These are phyloP conservation scores for Antitrichia curtipendula DNA, from an alignment of 225 moss, liverwort and hornwort species.

Conservation along the genomic window DNA sequence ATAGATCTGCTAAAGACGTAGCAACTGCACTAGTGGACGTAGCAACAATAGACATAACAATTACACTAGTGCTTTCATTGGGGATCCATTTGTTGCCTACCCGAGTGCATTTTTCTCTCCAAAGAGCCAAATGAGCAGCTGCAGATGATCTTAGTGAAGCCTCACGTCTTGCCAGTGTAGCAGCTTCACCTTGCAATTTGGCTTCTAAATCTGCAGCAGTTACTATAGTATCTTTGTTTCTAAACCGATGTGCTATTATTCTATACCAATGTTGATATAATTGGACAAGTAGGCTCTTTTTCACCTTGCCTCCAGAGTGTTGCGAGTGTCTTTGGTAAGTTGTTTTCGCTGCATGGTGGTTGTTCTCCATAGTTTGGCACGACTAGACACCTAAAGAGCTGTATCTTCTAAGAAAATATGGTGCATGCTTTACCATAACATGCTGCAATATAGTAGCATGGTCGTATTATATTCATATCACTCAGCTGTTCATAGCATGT, in stretches of 20 bases:
- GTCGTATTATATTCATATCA: no score
- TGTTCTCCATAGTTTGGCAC: not conserved
- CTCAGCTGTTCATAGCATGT: no score
- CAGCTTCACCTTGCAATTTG: not conserved
- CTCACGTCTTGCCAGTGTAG: not conserved
- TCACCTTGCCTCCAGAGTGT: not conserved
- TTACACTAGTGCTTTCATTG: not conserved
- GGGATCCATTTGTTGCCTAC: not conserved
- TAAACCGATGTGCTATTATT: not conserved
- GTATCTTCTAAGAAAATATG: not conserved
- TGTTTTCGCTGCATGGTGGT: not conserved
- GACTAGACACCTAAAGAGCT: not conserved
- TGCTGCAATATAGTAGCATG: not conserved
- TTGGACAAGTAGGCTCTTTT: not conserved
- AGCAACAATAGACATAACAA: not conserved
- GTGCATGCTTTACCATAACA: not conserved
- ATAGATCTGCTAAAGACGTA: not conserved
- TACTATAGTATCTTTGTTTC: not conserved
- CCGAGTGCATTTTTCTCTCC: not conserved
- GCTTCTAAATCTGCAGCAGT: not conserved
- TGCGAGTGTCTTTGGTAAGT: not conserved
- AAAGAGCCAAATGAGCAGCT: not conserved
- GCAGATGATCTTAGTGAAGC: not conserved
- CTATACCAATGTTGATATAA: not conserved
- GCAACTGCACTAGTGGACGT: no score